These are phyloP conservation scores for Petunia axillaris DNA, from an alignment of 257 asterid species.

Conservation along the genomic window DNA sequence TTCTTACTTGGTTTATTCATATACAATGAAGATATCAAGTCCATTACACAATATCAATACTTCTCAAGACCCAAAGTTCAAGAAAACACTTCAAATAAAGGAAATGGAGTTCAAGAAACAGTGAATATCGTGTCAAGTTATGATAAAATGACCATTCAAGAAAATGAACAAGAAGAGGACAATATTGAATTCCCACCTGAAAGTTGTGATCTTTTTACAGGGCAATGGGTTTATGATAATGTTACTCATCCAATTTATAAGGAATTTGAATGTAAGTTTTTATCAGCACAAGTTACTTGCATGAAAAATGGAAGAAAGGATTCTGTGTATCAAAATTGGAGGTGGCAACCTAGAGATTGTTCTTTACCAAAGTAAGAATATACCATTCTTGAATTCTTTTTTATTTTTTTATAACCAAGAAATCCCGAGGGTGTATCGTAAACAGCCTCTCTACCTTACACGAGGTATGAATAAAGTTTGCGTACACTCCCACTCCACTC, in stretches of 20 bases:
- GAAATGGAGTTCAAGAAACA: slow-evolving; percentile 24
- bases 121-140: background rate
- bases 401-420: too few species aligned
- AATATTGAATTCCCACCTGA: slow-evolving; percentile 57
- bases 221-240: slow-evolving; percentile 81
- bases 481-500: too few species aligned
- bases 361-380: slow-evolving; percentile 63
- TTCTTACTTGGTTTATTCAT: slow-evolving; percentile 71
- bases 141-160: slow-evolving; percentile 21
- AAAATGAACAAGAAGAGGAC: slow-evolving; percentile 37
- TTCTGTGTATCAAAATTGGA: slow-evolving; percentile 72
- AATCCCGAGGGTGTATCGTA: too few species aligned
- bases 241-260: slow-evolving; percentile 58
- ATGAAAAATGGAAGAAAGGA: slow-evolving; percentile 69
- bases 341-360: slow-evolving; percentile 82
- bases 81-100: slow-evolving; percentile 34
- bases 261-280: slow-evolving; percentile 64
- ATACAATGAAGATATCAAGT: slow-evolving; percentile 75
- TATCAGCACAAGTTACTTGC: slow-evolving; percentile 82
- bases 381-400: background rate
- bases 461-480: too few species aligned
- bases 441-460: background rate
- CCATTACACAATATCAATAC: slow-evolving; percentile 71
- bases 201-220: slow-evolving; percentile 66
- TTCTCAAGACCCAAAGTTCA: slow-evolving; percentile 44